These are phyloP conservation scores for Saussurea involucrata DNA, from an alignment of 129 eudicot species.

Conservation along the genomic window DNA sequence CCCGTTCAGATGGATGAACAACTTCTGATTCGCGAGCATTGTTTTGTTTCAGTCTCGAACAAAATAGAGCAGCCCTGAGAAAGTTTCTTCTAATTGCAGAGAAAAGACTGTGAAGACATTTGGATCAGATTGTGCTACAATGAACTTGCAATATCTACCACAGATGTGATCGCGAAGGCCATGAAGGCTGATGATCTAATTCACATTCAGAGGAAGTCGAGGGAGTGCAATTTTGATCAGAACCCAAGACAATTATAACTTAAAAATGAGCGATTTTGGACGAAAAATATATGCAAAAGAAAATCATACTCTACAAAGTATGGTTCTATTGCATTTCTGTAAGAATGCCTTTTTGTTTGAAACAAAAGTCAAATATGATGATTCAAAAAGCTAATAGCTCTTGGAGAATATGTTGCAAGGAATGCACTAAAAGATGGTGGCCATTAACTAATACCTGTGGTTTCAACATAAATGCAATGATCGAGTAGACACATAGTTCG, in stretches of 20 bases:
- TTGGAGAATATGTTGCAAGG: no score
- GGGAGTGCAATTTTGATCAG: not conserved
- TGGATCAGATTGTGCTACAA: constrained; percentile 14
- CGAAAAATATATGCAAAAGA: no score
- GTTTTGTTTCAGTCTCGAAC: constrained; percentile 18
- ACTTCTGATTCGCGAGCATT: constrained; percentile 39
- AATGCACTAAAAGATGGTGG: not conserved
- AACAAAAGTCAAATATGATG: no score
- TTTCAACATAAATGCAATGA: not conserved
- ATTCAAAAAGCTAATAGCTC: no score
- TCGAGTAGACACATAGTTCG: not conserved
- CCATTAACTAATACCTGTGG: not conserved
- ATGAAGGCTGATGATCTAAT: constrained; percentile 14
- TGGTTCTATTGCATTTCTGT: no score
- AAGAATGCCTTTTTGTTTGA: no score
- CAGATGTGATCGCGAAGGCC: constrained; percentile 22
- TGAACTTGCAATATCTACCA: constrained; percentile 18
- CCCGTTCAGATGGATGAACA: constrained; percentile 42
- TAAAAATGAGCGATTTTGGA: not conserved
- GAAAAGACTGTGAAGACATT: constrained; percentile 9
- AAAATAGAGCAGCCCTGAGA: not conserved
- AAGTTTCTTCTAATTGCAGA: not conserved
- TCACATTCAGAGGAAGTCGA: not conserved
- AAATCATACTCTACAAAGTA: no score
- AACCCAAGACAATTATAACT: not conserved